Evolutionary conservation across 2,329 filamentous ascomycete species (phyloP), one percentile per base, ranked within the genome.

Genomic region (Rhynchosporium secalis): DNA sequence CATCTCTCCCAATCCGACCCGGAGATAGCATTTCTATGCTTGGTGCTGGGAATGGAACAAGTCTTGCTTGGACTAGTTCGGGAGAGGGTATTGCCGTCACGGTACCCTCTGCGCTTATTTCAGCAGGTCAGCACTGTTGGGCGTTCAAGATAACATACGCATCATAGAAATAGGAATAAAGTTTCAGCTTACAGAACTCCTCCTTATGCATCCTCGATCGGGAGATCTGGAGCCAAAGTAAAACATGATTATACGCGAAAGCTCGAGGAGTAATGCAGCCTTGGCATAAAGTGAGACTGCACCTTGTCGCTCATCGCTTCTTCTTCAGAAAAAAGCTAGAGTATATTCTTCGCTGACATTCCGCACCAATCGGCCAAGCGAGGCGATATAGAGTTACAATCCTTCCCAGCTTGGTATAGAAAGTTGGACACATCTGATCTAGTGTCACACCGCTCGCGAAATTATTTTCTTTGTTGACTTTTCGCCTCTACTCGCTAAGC

Each of bases 1-100:
- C 76, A 38, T 77, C 78, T 0, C 68, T 84, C 2, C 82, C 82
- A 0, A 77, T 78, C 15, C 54, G 83, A 6, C 60, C 74, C 1
- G 80, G 80, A 0, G 82, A 85, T 65, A 54, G 70, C 20, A 75
- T 84, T 0, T 78, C 75, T 7, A 74, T 82, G 33, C 71, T 82
- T 2, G 78, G 77, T 7, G 76, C 71, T 31, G 65, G 69, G 8
- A 73, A 72, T 20, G 71, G 72, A 26, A 72, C 67, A 54, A 57
- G 71, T 28, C 60, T 76, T 20, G 57, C 49, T 13, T 61, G 74
- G 72, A 71, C 40, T 29, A 62, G 65, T 54, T 49, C 56, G 15
- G 62, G 61, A 15, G 56, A 66, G 3, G 70, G 72, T 13, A 60
- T 80, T 47, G 60, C 46, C 3, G 66, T 67, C 26, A 58, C 12